Conservation (phyloP, 805 yeast species). For the Wickerhamiella sorbophila region DNA sequence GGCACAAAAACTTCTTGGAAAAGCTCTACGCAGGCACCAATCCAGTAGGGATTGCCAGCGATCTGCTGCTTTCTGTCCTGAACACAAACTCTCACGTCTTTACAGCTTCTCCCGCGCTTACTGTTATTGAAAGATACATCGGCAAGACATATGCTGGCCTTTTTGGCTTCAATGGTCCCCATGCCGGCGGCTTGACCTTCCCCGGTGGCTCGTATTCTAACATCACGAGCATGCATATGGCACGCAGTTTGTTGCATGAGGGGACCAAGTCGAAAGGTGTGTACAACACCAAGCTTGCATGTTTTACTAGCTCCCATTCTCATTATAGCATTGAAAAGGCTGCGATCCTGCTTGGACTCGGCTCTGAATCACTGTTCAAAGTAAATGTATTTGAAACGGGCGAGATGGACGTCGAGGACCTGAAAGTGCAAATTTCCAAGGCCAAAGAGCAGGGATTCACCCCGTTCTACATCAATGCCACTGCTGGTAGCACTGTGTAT, state of each 20-base stretch:
- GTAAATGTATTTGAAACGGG: constrained; percentile 46
- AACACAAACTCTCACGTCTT: constrained; percentile 78
- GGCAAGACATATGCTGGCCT: constrained; percentile 52
- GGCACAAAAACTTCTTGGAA: constrained; percentile 80
- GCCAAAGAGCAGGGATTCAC: constrained; percentile 42
- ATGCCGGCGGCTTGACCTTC: constrained; percentile 71
- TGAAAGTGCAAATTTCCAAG: constrained; percentile 33
- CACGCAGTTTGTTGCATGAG: constrained; percentile 51
- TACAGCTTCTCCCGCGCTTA: constrained; percentile 69
- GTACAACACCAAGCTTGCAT: constrained; percentile 40
- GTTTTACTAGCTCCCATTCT: constrained; percentile 56
- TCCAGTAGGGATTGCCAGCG: constrained; percentile 69
- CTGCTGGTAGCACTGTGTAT: constrained; percentile 82
- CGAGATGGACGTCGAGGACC: constrained; percentile 35
- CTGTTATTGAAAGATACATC: constrained; percentile 57
- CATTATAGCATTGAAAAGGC: constrained; percentile 75
- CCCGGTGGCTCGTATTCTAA: constrained; percentile 85
- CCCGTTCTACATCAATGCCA: constrained; percentile 64
- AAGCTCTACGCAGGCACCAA: constrained; percentile 75
- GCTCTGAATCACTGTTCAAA: constrained; percentile 46
- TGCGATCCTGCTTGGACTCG: constrained; percentile 62
- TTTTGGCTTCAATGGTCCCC: constrained; percentile 39
- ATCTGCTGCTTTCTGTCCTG: constrained; percentile 47
- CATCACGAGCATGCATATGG: constrained; percentile 63
- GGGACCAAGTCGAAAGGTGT: constrained; percentile 56